Evolutionary conservation across 441 rosid species (phyloP).

Genomic region (Biscutella laevigata): DNA sequence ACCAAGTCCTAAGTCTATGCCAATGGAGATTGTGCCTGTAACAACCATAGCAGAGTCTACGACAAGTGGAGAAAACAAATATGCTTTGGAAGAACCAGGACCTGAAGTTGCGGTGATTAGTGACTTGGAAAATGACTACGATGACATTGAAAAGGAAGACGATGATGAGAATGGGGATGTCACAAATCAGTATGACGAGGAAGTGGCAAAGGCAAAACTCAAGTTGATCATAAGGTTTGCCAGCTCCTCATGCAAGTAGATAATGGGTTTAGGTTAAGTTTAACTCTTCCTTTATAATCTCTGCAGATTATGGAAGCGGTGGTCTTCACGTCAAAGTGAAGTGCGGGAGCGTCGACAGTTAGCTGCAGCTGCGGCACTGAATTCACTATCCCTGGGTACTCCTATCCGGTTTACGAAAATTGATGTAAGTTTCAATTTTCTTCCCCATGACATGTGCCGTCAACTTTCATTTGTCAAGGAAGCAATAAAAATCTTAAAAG

Average conservation of each 20-base stretch:
- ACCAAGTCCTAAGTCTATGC: constrained; percentile 31
- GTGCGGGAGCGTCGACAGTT: constrained; percentile 60
- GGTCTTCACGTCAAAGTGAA: constrained; percentile 47
- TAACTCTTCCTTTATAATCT: constrained; percentile 20
- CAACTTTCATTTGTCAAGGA: neutral
- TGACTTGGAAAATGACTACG: constrained; percentile 32
- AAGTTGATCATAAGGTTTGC: constrained; percentile 75
- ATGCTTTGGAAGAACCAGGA: constrained; percentile 25
- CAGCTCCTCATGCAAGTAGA: constrained; percentile 14
- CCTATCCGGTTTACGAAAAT: constrained; percentile 43
- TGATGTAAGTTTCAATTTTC: constrained; percentile 44
- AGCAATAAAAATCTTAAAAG: neutral
- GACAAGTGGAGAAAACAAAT: constrained; percentile 20
- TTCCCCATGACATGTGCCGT: neutral
- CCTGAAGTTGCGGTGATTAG: constrained; percentile 25
- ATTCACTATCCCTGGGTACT: constrained; percentile 66
- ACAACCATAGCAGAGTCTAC: constrained; percentile 21
- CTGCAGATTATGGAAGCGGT: constrained; percentile 82
- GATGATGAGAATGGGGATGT: constrained; percentile 28
- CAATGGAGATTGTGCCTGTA: constrained; percentile 21
- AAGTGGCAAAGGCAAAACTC: constrained; percentile 68
- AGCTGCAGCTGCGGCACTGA: constrained; percentile 65
- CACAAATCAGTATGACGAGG: constrained; percentile 37
- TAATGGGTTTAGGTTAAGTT: constrained; percentile 2
- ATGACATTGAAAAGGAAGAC: constrained; percentile 32